phyloP scores from a whole-genome alignment of 352 stramenopile genomes.

The Globisporangium nodosum region DNA sequence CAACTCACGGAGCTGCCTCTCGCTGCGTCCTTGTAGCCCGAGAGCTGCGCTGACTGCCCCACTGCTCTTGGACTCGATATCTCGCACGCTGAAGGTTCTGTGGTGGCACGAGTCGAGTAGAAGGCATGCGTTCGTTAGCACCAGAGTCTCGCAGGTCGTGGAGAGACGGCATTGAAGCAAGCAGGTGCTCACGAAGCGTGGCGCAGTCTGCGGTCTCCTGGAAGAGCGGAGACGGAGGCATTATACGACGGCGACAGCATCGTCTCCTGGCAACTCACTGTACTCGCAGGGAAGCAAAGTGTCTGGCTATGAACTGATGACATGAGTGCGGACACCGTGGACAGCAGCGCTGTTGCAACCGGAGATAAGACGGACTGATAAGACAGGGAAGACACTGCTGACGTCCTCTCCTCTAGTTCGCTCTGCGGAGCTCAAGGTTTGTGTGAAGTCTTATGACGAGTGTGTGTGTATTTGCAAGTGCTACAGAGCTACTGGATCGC shows the following conservation, averaged over 20 bases:
- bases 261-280: background rate
- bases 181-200: slow-evolving; percentile 7
- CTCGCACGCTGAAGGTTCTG: slow-evolving; percentile 5
- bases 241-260: background rate
- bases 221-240: background rate
- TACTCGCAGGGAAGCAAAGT: too few relatives aligned
- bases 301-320: too few relatives aligned
- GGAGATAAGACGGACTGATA: too few relatives aligned
- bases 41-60: background rate
- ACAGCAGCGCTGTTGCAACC: too few relatives aligned
- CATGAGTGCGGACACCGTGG: too few relatives aligned
- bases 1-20: slow-evolving; percentile 2
- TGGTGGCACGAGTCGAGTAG: background rate
- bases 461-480: background rate
- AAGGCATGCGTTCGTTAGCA: background rate
- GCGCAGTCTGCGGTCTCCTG: slow-evolving; percentile 1
- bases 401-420: too few relatives aligned
- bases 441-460: too few relatives aligned
- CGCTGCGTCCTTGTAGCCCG: background rate
- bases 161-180: too few relatives aligned
- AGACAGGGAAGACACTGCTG: too few relatives aligned
- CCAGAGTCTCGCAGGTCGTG: background rate
- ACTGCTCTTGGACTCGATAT: background rate
- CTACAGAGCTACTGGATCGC: background rate
- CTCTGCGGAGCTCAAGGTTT: too few relatives aligned